phyloP scores from a whole-genome alignment of 2,329 filamentous ascomycete genomes.

The Fusarium praegraminearum region DNA sequence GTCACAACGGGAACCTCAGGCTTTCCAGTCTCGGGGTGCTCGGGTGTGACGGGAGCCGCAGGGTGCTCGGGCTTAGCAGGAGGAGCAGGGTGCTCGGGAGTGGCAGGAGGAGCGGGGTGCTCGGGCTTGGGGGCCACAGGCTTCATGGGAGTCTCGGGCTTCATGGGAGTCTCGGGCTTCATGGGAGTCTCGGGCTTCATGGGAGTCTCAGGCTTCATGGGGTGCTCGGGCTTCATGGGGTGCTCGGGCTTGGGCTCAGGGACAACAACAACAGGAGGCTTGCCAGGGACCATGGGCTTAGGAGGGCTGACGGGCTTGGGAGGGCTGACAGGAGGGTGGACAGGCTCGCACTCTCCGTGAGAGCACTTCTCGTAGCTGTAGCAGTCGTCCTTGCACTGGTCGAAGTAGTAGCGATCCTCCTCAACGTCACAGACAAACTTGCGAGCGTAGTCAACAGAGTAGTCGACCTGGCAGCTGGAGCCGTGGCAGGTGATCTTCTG shows the following conservation, averaged over 20 bases:
- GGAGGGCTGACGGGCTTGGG: slow-evolving; percentile 21
- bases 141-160: background rate
- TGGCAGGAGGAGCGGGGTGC: background rate
- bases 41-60: slow-evolving; percentile 6
- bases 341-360: slow-evolving; percentile 42
- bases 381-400: slow-evolving; percentile 50
- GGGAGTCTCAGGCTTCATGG: background rate
- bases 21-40: background rate
- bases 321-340: slow-evolving; percentile 25
- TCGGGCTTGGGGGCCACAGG: background rate
- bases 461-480: slow-evolving; percentile 46
- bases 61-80: background rate
- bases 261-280: slow-evolving; percentile 17
- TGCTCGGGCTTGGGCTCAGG: slow-evolving; percentile 17
- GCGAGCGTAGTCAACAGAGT: slow-evolving; percentile 47
- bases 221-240: background rate
- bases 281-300: slow-evolving; percentile 10
- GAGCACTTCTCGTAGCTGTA: slow-evolving; percentile 44
- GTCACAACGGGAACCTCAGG: slow-evolving; percentile 31
- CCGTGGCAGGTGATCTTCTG: slow-evolving; percentile 53
- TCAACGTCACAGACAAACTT: slow-evolving; percentile 49
- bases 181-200: background rate
- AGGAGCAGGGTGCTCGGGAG: background rate
- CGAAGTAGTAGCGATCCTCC: slow-evolving; percentile 48
- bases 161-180: background rate